Evolutionary conservation across 2,329 filamentous ascomycete genomes (phyloP), one percentile per base, ranked within the genome.

Genomic region (Sporothrix sp.): DNA sequence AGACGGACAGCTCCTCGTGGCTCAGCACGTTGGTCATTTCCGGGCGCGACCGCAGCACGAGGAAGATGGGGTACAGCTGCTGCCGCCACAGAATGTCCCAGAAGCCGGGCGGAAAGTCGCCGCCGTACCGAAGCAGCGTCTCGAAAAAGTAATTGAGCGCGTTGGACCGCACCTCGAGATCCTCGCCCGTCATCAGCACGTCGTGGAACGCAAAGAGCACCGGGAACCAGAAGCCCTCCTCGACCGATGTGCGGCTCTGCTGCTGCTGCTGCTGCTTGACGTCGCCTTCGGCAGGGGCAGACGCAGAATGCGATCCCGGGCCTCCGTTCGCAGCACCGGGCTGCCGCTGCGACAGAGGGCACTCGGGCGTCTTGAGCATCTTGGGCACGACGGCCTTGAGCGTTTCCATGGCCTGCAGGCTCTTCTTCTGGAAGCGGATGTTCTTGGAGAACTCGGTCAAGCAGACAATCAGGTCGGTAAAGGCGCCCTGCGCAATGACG

Each of bases 11-110:
- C 63, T 98, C 93, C 66, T 98, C 94, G 61, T 96, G 90, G 61
- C 91, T 97, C 32, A 91, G 78, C 13, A 91, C 90, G 62, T 96
- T 96, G 23, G 84, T 84, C 85, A 97, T 94, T 65, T 98, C 93
- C 0, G 91, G 94, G 57, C 93, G 88, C 16, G 93, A 96, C 58
- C 95, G 89, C 38, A 99, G 70, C 2, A 98, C 94, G 77, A 97
- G 90, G 70, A 99, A 99, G 58, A 98, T 99, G 1, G 93, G 94
- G 59, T 95, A 97, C 1, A 99, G 77, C 53, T 98, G 79, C 65
- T 99, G 93, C 45, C 91, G 81, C 90, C 93, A 98, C 0, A 99
- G 76, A 16, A 93, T 95, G 65, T 99, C 93, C 93, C 93, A 99
- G 65, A 99, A 99, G 49, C 95, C 88, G 1, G 83, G 74, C 3